Percentiles rank a stretch among this genome's conserved stretches.
Conservation (phyloP, 495 filamentous ascomycete genomes). For the Penicillium flavigenum region DNA sequence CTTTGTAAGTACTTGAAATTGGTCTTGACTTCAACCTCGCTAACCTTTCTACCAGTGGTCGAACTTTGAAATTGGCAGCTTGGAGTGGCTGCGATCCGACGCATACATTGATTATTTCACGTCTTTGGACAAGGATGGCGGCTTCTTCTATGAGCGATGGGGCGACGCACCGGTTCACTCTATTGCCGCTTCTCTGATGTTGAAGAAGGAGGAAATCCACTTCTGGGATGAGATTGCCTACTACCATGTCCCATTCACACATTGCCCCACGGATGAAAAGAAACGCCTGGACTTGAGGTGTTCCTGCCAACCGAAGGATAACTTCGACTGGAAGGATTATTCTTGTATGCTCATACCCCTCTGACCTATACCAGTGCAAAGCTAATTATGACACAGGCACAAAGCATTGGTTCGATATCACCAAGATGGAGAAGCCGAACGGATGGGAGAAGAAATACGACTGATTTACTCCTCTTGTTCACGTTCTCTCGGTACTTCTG, state of each 20-base stretch:
- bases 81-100: conserved; percentile 79
- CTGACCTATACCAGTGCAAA: neutral
- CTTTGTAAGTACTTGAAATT: conserved; percentile 63
- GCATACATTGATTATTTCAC: conserved; percentile 81
- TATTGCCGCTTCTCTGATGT: conserved; percentile 82
- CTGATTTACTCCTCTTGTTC: conserved; percentile 38
- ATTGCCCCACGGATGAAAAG: conserved; percentile 89
- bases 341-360: conserved; percentile 64
- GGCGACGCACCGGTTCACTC: conserved; percentile 90
- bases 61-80: conserved; percentile 85
- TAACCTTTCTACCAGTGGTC: conserved; percentile 63
- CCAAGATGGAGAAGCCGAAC: conserved; percentile 72
- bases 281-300: conserved; percentile 78
- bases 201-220: conserved; percentile 90
- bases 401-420: conserved; percentile 77
- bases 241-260: conserved; percentile 98
- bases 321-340: conserved; percentile 98
- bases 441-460: conserved; percentile 68
- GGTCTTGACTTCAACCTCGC: neutral
- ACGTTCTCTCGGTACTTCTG: conserved; percentile 16
- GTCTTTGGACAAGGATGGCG: conserved; percentile 74
- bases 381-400: conserved; percentile 56
- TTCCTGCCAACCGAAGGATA: conserved; percentile 90
- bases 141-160: conserved; percentile 94
- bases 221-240: conserved; percentile 99